These are phyloP conservation scores for Huntiella decipiens DNA, from an alignment of 2,329 filamentous ascomycete species.

Conservation along the genomic window DNA sequence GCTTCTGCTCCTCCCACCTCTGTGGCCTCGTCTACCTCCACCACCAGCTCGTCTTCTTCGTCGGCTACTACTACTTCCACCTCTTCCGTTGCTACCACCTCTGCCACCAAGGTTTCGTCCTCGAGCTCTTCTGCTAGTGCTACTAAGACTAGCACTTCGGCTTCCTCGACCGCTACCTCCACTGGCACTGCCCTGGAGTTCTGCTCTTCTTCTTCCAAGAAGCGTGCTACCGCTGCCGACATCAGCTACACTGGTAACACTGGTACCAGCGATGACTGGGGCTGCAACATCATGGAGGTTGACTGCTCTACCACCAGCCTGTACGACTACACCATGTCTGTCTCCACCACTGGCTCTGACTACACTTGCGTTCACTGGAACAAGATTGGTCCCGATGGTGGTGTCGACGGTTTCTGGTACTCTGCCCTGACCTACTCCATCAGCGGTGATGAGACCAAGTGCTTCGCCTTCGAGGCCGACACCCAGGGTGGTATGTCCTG, in stretches of 20 bases:
- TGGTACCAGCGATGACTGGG: slow-evolving; percentile 23
- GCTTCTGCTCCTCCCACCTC: slow-evolving; percentile 11
- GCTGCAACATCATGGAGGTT: slow-evolving; percentile 34
- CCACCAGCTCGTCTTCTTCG: slow-evolving; percentile 10
- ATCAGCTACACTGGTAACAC: slow-evolving; percentile 30
- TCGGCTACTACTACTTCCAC: slow-evolving; percentile 1
- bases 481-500: slow-evolving; percentile 31
- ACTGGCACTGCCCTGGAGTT: slow-evolving; percentile 14
- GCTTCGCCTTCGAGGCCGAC: slow-evolving; percentile 27
- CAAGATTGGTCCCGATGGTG: slow-evolving; percentile 29
- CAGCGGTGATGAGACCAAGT: slow-evolving; percentile 19
- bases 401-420: slow-evolving; percentile 30
- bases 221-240: slow-evolving; percentile 28
- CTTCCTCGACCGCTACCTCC: slow-evolving; percentile 1
- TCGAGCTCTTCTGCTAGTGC: slow-evolving; percentile 19
- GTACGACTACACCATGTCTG: slow-evolving; percentile 27
- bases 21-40: slow-evolving; percentile 7
- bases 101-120: not conserved
- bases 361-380: slow-evolving; percentile 28
- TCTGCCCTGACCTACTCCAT: slow-evolving; percentile 25
- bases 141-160: slow-evolving; percentile 12
- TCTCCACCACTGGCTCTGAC: slow-evolving; percentile 20
- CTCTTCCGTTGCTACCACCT: not conserved
- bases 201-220: slow-evolving; percentile 19
- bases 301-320: slow-evolving; percentile 18